Base-by-base conservation (phyloP, 228 moss, liverwort and hornwort species). In the Sphagnum magellanicum region DNA sequence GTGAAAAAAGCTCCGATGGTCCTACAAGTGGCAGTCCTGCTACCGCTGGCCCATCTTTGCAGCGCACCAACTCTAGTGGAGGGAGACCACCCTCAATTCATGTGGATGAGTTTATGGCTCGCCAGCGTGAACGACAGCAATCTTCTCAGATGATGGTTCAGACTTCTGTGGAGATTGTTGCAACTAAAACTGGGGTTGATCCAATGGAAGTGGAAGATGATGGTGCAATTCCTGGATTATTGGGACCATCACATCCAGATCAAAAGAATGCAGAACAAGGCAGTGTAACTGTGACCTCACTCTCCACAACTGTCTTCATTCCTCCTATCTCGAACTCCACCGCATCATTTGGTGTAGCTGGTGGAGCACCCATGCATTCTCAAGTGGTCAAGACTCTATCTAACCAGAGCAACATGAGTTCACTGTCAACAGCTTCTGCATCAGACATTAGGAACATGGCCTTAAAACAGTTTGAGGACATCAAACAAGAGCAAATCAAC, bases 41-140 rank as follows among this genome's bases (percentile, higher is more conserved):
- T 55, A 77, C 84, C 17, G 83, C 78, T 77, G 77, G 85, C 51
- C 77, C 81, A 75, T 82, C 87, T 63, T 50, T 87, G 74, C 88
- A 83, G 77, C 87, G 89, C 51, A 84, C 91, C 50, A 86, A 81
- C 55, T 86, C 94, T n/a, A 83, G 84, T 50, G 79, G 79, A 66
- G 89, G 91, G 76, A 85, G 92, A 71, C 80, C 89, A 63, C 89
- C 92, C 68, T 98, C 90, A 51, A 84, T 83, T 74, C 90, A 89
- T 78, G 84, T 91, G 73, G 94, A 98, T 74, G 98, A 98, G 63
- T 87, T 92, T 71, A 77, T 86, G 77, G 83, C 90, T 70, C 88
- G 94, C 73, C 94, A 91, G 77, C 88, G 90, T 73, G 94, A 94
- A 71, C 83, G 83, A 50, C 87, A 84, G 67, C 89, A 84, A 55